Base-by-base conservation (phyloP, 225 moss, liverwort and hornwort species). In the Thuidium tamariscinum region DNA sequence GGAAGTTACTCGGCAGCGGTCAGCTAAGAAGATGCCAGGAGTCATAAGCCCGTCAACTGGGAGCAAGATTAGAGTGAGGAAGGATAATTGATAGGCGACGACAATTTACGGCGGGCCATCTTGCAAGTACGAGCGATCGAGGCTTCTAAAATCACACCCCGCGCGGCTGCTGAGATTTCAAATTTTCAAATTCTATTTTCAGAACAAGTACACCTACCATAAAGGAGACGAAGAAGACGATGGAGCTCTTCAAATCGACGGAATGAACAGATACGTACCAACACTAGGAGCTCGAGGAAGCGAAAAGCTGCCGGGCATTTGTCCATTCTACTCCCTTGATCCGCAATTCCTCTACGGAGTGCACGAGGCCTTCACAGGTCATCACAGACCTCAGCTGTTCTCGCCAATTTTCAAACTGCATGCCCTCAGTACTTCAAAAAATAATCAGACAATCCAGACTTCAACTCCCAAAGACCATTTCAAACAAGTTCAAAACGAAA, bases 371-470 rank as follows among this genome's bases (percentile, higher is more conserved):
- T 64, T 86, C 89, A 84, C 89, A 84, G 22, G 71, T 89, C 73
- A 22, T 87, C 42, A 89, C 89, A 56, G 69, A 81, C 61, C 81
- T 62, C 78, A 89, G 66, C 67, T 70, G 87, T 59, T 82, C 71
- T 81, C 77, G 85, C 91, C 91, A 91, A 54, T 85, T 74, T 41
- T 56, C 74, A 83, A 74, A 62, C 91, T 91, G 88, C 48, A 86
- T 75, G 49, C 49, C 74, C 73, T 34, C 42, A 32, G 29, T 60
- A 44, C 44, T 91, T 84, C 37, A 80, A 25, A 83, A 27, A 65
- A 25, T 37, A 21, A 14, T 26, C 41, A 83, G 15, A 23, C 9
- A 83, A 82, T 39, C 55, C 76, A 66, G 25, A 32, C 56, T 68
- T 51, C 42, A 66, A 37, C 37, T 81, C 84, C 64, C 49, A 36